Base-by-base conservation (phyloP, 805 yeast species). In the Starmerella geochares region DNA sequence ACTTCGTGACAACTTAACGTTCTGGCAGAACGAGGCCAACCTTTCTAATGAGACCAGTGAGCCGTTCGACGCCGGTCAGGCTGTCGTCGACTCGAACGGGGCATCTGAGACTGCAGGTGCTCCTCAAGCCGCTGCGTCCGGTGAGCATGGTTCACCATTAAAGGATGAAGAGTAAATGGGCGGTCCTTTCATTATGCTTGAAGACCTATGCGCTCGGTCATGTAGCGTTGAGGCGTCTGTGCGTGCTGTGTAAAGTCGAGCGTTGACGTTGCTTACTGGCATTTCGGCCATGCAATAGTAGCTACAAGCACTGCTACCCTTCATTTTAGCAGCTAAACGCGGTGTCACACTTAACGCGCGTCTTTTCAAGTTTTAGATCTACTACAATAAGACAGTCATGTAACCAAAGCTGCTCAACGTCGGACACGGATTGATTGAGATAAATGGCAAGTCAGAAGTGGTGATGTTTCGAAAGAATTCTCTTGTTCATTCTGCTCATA, bases 1-100 rank as follows among this genome's bases (percentile, higher is more conserved):
- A 70, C 81, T 92, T 70, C 84, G 96, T 76, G 97, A 92, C 74
- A 90, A 90, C 80, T 77, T 90, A 75, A 90, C 97, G 59, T 80
- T 90, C 75, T 90, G 98, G 98, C 87, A 95, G 60, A 80, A 85
- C 46, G 96, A 86, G 50, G 33, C 52, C 24, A 37, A 35, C 13
- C 47, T 35, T n/a, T 45, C 67, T 36, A 14, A 20, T 14, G 27
- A 31, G 27, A 19, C 25, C 13, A 31, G 32, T n/a, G 47, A 50
- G 47, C 33, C 13, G 13, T 5, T 13, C 19, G 37, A 31, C 6
- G 17, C 35, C 17, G 16, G 16, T 8, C n/a, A n/a, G n/a, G n/a
- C n/a, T n/a, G n/a, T n/a, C n/a, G n/a, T n/a, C n/a, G n/a, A n/a
- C n/a, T n/a, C n/a, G n/a, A n/a, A n/a, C n/a, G 16, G 11, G 35